Evolutionary conservation across 768 basidiomycete species (phyloP), one percentile per base, ranked within the genome.

Genomic region (Leccinum subgranulosum): DNA sequence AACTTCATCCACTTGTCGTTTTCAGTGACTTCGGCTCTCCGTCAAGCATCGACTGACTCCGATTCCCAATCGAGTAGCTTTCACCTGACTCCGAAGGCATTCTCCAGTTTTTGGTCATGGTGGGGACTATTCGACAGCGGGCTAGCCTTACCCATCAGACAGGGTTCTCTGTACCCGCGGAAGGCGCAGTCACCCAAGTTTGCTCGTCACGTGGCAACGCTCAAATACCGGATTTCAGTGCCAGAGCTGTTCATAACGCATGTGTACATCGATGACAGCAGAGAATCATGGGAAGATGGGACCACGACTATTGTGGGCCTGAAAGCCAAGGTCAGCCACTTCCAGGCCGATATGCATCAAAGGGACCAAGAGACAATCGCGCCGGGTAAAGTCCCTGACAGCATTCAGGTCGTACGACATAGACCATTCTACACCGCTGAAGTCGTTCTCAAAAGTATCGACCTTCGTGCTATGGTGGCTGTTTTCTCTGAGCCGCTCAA

Each of bases 1-100:
- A 89, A 98, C 73, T 95, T 92, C 69, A 87, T 98, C 49, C 95
- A 98, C 70, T 81, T 95, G 54, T 94, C 94, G 0, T 80, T 94
- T 41, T 97, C 95, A 2, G 75, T 97, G 63, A 82, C 83, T 25
- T 88, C 90, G 2, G 86, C 86, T 7, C 76, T 84, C 73, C 68
- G 61, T 36, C 61, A 70, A 41, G 71, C 66, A 47, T 53, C 54
- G 34, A 36, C 49, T 12, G 25, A 50, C 29, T 45, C 53, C 17
- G 69, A 64, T 60, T 61, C 60, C 8, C 62, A 73, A 34, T 76
- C 82, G 33, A 95, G 87, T 73, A 90, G 82, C 63, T 75, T 98
- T 54, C 90, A 98, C 71, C 81, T 96, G 31, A 91, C 88, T 2
- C 92, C 94, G 0, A 86, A 88, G 62, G 79, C 84, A 3, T 94